phyloP scores from a whole-genome alignment of 176 grass and related monocot genomes.

The Aegilops umbellulata region DNA sequence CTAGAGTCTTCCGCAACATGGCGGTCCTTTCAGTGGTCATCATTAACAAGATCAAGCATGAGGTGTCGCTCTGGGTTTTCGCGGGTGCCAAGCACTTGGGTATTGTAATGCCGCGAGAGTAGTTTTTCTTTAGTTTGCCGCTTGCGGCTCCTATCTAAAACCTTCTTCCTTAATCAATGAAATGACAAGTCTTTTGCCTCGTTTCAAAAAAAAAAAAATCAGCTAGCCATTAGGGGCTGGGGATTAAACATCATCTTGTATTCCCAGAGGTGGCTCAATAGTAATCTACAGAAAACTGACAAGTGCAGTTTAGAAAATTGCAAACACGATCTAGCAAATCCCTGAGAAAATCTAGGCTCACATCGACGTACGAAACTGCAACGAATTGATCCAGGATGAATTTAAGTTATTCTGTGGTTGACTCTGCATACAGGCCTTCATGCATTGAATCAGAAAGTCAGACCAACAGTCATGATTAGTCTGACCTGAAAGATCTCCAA shows the following conservation, averaged over 20 bases:
- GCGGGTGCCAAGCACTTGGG: too few species aligned
- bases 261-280: background rate
- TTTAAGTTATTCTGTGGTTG: background rate
- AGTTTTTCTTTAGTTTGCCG: too few species aligned
- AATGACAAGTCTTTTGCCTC: too few species aligned
- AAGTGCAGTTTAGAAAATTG: background rate
- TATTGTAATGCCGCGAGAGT: too few species aligned
- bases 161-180: too few species aligned
- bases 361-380: slow-evolving; percentile 25
- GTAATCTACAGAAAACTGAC: background rate
- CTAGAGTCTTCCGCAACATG: too few species aligned
- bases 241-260: background rate
- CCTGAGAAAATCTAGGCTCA: slow-evolving; percentile 54
- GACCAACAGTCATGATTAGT: slow-evolving; percentile 29
- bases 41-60: too few species aligned
- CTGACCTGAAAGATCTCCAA: slow-evolving; percentile 44
- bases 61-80: too few species aligned
- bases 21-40: too few species aligned
- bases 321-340: slow-evolving; percentile 49
- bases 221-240: background rate
- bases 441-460: slow-evolving; percentile 49
- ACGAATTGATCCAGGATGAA: background rate
- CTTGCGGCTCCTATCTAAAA: too few species aligned
- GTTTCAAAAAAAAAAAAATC: too few species aligned
- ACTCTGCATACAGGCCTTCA: slow-evolving; percentile 27